A percentile compares a stretch with the other conserved stretches of the same genome.
phyloP scores from a whole-genome alignment of 345 rosid species.

The Linum lewisii region DNA sequence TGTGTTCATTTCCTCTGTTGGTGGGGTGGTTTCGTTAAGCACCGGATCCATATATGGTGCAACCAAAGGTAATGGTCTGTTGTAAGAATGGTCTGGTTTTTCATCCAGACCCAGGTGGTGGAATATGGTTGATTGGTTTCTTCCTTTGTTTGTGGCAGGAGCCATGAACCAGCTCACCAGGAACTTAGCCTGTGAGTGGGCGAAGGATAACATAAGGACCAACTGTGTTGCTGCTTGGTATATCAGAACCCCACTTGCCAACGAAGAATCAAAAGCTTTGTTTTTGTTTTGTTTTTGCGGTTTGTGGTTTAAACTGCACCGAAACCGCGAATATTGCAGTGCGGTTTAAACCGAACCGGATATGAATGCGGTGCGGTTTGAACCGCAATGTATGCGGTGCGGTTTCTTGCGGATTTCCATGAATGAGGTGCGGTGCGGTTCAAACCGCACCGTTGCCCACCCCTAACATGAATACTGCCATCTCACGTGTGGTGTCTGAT shows the following conservation, averaged over 20 bases:
- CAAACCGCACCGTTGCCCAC: too few species aligned
- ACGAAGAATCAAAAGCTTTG: too few species aligned
- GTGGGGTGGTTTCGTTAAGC: background rate
- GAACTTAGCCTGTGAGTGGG: conserved; percentile 22
- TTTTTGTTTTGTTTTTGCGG: too few species aligned
- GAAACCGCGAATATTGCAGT: too few species aligned
- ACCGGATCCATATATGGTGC: conserved; percentile 8
- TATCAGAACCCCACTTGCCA: conserved; percentile 8
- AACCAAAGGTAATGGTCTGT: conserved; percentile 11
- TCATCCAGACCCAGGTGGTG: background rate
- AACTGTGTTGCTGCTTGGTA: conserved; percentile 15
- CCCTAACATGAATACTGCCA: too few species aligned
- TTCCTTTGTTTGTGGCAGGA: conserved; percentile 1
- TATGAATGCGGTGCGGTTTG: too few species aligned
- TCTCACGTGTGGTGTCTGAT: too few species aligned
- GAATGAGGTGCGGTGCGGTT: too few species aligned
- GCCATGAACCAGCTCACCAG: conserved; percentile 15
- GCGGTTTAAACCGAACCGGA: too few species aligned
- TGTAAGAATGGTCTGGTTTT: background rate
- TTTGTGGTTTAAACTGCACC: too few species aligned
- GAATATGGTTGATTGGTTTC: background rate
- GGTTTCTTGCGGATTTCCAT: too few species aligned
- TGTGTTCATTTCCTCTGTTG: conserved; percentile 1
- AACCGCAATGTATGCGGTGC: too few species aligned
- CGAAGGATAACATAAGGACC: conserved; percentile 16